Conservation (phyloP, 768 basidiomycete genomes). For the Collybia sordida region DNA sequence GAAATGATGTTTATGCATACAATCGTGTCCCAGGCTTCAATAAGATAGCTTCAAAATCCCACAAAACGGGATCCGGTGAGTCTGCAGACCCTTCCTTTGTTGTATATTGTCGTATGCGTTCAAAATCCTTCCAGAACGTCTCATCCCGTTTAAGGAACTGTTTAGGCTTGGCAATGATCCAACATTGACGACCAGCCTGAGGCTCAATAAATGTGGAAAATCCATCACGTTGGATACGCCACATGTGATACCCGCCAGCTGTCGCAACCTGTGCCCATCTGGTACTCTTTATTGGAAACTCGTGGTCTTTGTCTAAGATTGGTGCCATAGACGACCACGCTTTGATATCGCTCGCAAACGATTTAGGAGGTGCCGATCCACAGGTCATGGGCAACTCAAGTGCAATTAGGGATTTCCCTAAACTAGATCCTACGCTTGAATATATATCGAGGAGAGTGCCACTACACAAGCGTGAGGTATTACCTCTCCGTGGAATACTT, state of each 20-base stretch:
- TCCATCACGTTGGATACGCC: constrained; percentile 17
- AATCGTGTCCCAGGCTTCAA: constrained; percentile 3
- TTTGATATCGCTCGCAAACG: too few species aligned
- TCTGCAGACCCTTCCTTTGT: not conserved
- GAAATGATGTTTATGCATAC: not conserved
- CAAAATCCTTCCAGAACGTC: not conserved
- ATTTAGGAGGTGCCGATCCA: too few species aligned
- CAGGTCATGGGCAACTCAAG: too few species aligned
- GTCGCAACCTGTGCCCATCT: constrained; percentile 17
- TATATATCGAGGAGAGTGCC: too few species aligned
- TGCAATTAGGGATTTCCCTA: too few species aligned
- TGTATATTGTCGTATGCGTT: not conserved
- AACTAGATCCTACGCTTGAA: too few species aligned
- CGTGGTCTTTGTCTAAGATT: too few species aligned
- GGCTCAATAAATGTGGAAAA: constrained; percentile 10
- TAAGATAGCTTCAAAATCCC: constrained; percentile 4
- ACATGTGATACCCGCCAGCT: constrained; percentile 4
- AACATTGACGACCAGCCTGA: constrained; percentile 10
- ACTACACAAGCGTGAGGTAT: too few species aligned
- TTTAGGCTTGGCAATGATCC: constrained; percentile 8
- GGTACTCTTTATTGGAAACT: too few species aligned
- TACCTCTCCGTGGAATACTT: too few species aligned
- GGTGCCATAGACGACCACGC: too few species aligned
- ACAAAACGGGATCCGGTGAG: not conserved
- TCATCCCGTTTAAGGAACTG: not conserved